Conservation (phyloP, 371 early-diverging fungal species). For the Mucor irregularis region DNA sequence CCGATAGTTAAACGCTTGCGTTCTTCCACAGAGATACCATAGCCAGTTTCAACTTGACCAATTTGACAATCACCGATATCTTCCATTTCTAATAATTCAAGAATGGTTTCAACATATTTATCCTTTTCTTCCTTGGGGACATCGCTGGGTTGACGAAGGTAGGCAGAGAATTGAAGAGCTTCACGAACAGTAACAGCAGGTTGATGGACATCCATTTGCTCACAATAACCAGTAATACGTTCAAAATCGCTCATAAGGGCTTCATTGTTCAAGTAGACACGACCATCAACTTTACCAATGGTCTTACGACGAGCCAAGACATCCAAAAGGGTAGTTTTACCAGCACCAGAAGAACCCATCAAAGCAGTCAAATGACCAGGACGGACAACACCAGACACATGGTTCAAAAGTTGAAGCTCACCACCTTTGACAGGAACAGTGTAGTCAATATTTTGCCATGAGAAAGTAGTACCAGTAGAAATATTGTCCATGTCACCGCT, state of each 20-base stretch:
- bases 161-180: conserved; percentile 72
- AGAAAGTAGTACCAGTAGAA: conserved; percentile 50
- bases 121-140: conserved; percentile 64
- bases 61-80: conserved; percentile 60
- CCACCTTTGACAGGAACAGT: conserved; percentile 62
- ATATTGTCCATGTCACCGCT: conserved; percentile 31
- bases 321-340: conserved; percentile 90
- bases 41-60: conserved; percentile 57
- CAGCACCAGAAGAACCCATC: conserved; percentile 88
- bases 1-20: conserved; percentile 70
- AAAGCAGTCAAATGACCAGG: conserved; percentile 74
- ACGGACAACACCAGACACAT: conserved; percentile 54
- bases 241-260: conserved; percentile 58
- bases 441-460: conserved; percentile 60
- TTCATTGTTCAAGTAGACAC: conserved; percentile 65
- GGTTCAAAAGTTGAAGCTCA: conserved; percentile 50
- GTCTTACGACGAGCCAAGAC: conserved; percentile 80
- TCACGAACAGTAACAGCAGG: conserved; percentile 67
- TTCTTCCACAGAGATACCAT: conserved; percentile 66
- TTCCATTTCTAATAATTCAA: conserved; percentile 66
- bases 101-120: conserved; percentile 68
- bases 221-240: conserved; percentile 79
- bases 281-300: conserved; percentile 73
- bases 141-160: conserved; percentile 63
- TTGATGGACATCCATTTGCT: conserved; percentile 82